Evolutionary conservation across 495 filamentous ascomycete genomes (phyloP), one percentile per base, ranked within the genome.

Genomic region (Letharia lupina): DNA sequence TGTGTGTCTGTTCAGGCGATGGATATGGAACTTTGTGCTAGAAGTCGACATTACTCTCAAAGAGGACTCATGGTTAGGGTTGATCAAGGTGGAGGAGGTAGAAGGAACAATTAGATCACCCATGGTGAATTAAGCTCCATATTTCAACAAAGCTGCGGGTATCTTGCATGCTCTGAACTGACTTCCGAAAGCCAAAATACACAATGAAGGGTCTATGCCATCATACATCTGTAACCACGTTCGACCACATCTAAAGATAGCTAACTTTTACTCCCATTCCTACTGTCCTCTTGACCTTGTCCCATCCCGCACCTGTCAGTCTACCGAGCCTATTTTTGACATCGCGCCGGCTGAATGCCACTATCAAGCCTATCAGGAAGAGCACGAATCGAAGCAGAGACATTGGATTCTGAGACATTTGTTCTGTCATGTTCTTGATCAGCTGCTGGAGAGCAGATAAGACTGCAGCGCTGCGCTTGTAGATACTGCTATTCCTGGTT

Each of bases 211-310:
- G 28, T 20, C 6, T 54, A 6, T 37, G 0, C 15, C 16, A 20
- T 33, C 10, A 57, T 3, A 57, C 16, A 20, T 23, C 31, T 18
- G 11, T 57, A 39, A 37, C 6, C 5, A 35, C 7, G 2, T 35
- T 35, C 31, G 7, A 33, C 4, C 52, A 7, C 13, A 35, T 57
- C 10, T 68, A 96, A 63, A 98, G 94, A 79, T 98, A 98, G 76
- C 88, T 95, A 71, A 98, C 92, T 78, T 97, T 98, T 61, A 96
- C 90, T 1, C 95, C 94, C 93, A 98, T 97, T 0, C 93, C 93
- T 20, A 93, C 87, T 0, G 94, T 98, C 45, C 84, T 81, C 68
- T 81, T 86, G 11, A 97, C 78, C 77, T 96, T 98, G 41, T 85
- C 83, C 94, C 92, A 97, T 33, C 86, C 84, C 40, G 81, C 74